Evolutionary conservation across 108 stramenopile species (phyloP), one percentile per base, ranked within the genome.

Genomic region (Nitzschia inconspicua): DNA sequence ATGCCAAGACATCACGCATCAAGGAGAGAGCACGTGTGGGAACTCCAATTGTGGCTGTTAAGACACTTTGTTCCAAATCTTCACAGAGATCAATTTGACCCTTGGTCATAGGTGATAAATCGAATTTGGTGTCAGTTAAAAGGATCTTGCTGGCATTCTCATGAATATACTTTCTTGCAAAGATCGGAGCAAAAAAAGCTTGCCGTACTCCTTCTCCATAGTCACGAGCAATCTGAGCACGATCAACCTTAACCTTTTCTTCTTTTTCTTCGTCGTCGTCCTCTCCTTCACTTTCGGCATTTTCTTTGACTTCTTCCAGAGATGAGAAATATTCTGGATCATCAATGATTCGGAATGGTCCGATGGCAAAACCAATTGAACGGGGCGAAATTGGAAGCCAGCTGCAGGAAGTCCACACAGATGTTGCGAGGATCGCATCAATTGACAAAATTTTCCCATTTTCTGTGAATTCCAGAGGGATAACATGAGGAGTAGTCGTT

Each of bases 141-240:
- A 72, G 62, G 54, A 42, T 47, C 35, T 60, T 75, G 3, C 83
- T 81, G 4, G 49, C 26, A 57, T 72, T 55, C 1, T 68, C 56
- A 64, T 88, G 86, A 11, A 91, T 78, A 57, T 65, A 77, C 41
- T 83, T 81, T 43, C 90, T 65, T 26, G 74, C 83, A 58, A 77
- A 83, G 8, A 67, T 56, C 0, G 84, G 83, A 19, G 82, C 81
- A 35, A 72, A 64, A 57, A 52, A 72, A 20, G 53, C 72, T 58
- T 92, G 91, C 13, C 91, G 78, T 41, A 92, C 85, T 22, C 91
- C 89, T 66, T 91, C 89, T 26, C 89, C 90, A 52, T 77, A 48
- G 30, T 77, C 62, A 20, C 73, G 60, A 35, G 86, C 86, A n/a
- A 8, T 20, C 14, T 35, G 34, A 36, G 37, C 37, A 6, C 20